Conservation (phyloP, 192 early-diverging fungal genomes). For the Linnemannia exigua region DNA sequence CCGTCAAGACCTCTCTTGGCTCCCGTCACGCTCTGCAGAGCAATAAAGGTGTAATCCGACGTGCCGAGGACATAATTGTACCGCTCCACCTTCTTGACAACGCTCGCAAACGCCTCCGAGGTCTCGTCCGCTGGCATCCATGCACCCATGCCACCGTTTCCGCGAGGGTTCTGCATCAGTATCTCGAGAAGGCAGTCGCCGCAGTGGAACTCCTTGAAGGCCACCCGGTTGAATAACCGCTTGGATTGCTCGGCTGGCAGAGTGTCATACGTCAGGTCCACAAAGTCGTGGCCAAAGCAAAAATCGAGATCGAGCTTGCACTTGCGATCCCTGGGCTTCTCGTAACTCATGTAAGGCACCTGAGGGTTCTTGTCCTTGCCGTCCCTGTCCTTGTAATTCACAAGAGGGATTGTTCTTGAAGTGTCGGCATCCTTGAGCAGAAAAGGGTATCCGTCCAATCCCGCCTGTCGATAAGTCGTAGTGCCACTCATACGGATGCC, state of each 20-base stretch:
- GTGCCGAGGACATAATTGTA: conserved; percentile 53
- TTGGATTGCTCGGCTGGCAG: conserved; percentile 6
- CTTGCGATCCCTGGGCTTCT: conserved; percentile 22
- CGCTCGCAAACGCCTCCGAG: conserved; percentile 26
- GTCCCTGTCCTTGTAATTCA: background rate
- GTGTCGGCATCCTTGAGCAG: conserved; percentile 16
- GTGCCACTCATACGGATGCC: conserved; percentile 35
- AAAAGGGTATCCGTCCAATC: conserved; percentile 57
- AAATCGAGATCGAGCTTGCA: conserved; percentile 39
- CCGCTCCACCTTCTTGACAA: conserved; percentile 1
- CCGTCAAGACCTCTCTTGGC: conserved; percentile 15
- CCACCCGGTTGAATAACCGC: conserved; percentile 34
- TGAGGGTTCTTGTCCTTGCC: conserved; percentile 20
- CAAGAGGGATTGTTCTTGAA: conserved; percentile 17
- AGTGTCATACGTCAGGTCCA: background rate
- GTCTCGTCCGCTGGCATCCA: conserved; percentile 37
- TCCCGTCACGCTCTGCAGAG: conserved; percentile 9
- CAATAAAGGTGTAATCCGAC: conserved; percentile 47
- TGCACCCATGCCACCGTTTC: conserved; percentile 23
- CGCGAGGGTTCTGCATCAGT: conserved; percentile 32
- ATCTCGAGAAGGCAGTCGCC: conserved; percentile 56
- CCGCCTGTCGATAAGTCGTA: conserved; percentile 27
- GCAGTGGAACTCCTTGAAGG: conserved; percentile 48
- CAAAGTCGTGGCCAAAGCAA: conserved; percentile 54
- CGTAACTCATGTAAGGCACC: conserved; percentile 33